Evolutionary conservation across 768 basidiomycete genomes (phyloP), one percentile per base, ranked within the genome.

Genomic region (Lentinula boryana): DNA sequence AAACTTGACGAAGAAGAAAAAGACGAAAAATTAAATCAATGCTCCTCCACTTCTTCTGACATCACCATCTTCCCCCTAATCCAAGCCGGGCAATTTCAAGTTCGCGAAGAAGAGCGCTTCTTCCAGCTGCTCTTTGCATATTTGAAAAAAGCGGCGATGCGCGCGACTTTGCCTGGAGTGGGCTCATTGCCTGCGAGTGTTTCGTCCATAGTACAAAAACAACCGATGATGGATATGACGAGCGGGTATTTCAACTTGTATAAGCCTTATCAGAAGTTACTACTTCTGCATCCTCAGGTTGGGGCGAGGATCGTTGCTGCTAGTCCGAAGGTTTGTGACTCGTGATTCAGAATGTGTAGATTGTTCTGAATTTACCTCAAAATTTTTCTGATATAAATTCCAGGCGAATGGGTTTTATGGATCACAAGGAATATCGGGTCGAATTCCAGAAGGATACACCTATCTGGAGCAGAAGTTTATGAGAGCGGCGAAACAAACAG

Each of bases 361-460:
- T 27, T 27, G 27, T 27, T 3, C 27, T 27, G 27, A 27, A 38
- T 8, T 38, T 13, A 38, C n/a, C n/a, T n/a, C n/a, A n/a, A n/a
- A n/a, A n/a, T 3, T 13, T 13, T 38, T 5, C 13, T 38, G 4
- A 3, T 46, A 5, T 2, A 16, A 32, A 53, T 21, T 31, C 36
- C 60, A 98, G 94, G 94, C 97, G 21, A 99, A 99, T 68, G 97
- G 97, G 0, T 99, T 99, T 71, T 93, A 85, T 70, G 88, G 88
- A 2, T 97, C 95, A 2, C 80, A 77, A 51, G 97, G 97, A 1
- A 75, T 98, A 13, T 98, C 96, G 9, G 88, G 92, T 12, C 84
- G 93, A 60, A 95, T 99, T 66, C 97, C 97, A 5, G 96, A 96
- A 71, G 97, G 87, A 0, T 99, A 99, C 69, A 97, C 95, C 0